Conservation (phyloP, 257 asterid species). For the Lavandula angustifolia region DNA sequence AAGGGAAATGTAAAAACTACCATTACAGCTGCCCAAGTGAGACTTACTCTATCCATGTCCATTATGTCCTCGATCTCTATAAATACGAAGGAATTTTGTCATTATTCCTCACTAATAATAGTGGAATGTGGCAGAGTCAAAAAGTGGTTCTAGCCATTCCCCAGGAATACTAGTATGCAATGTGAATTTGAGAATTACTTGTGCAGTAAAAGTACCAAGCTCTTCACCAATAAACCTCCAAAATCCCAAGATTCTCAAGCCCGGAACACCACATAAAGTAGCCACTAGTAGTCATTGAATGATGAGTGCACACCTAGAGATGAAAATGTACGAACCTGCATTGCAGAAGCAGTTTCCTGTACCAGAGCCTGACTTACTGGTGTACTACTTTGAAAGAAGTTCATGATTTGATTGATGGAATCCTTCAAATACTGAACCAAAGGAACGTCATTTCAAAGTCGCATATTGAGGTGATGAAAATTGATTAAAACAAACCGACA, state of each 20-base stretch:
- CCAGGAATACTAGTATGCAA: background rate
- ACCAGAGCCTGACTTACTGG: constrained; percentile 88
- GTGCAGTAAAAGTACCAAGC: too few relatives aligned
- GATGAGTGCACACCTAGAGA: constrained; percentile 25
- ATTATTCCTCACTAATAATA: too few relatives aligned
- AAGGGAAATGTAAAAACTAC: too few relatives aligned
- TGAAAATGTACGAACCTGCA: constrained; percentile 66
- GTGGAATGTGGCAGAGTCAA: too few relatives aligned
- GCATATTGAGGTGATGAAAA: constrained; percentile 14
- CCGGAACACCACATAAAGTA: constrained; percentile 15
- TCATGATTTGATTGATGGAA: constrained; percentile 70
- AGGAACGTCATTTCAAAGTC: constrained; percentile 26
- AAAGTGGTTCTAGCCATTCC: background rate
- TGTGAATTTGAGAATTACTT: background rate
- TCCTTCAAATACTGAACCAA: constrained; percentile 82
- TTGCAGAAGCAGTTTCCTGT: constrained; percentile 95
- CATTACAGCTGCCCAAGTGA: too few relatives aligned
- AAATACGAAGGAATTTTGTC: too few relatives aligned
- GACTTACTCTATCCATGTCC: too few relatives aligned
- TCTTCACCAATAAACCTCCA: too few relatives aligned
- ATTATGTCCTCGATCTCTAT: too few relatives aligned
- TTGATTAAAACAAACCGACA: constrained; percentile 30
- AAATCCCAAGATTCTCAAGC: constrained; percentile 6
- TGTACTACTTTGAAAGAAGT: constrained; percentile 77
- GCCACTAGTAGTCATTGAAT: constrained; percentile 5